Conservation (phyloP, 2,329 filamentous ascomycete genomes). For the Neofusicoccum kwambonambiense region DNA sequence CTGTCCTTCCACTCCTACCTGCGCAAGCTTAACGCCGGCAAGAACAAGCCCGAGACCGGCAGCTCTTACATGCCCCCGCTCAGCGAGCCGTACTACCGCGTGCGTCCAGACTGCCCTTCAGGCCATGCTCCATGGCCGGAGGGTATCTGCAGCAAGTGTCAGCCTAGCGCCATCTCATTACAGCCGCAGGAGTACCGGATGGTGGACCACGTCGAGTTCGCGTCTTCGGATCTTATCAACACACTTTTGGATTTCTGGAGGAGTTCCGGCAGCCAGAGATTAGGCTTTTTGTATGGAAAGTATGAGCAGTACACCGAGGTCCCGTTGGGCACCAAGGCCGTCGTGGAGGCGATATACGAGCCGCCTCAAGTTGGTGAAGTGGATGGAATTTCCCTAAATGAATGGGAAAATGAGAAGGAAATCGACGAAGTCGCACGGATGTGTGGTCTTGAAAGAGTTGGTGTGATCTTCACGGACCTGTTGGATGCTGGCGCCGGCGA, state of each 20-base stretch:
- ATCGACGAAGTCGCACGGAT: slow-evolving; percentile 76
- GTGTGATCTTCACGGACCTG: slow-evolving; percentile 93
- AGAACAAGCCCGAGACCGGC: slow-evolving; percentile 91
- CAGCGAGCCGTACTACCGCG: slow-evolving; percentile 87
- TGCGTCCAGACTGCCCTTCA: slow-evolving; percentile 83
- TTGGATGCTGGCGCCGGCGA: slow-evolving; percentile 77
- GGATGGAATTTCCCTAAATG: slow-evolving; percentile 80
- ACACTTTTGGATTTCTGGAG: slow-evolving; percentile 92
- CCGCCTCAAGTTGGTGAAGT: slow-evolving; percentile 85
- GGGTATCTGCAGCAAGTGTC: slow-evolving; percentile 97
- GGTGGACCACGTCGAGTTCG: slow-evolving; percentile 98
- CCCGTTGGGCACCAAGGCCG: slow-evolving; percentile 88
- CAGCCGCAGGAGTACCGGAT: slow-evolving; percentile 93
- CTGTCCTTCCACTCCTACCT: slow-evolving; percentile 93
- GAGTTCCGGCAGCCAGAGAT: slow-evolving; percentile 74
- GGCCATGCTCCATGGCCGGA: slow-evolving; percentile 93
- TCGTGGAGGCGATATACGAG: slow-evolving; percentile 97
- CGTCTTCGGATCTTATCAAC: slow-evolving; percentile 79
- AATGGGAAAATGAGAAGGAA: slow-evolving; percentile 82
- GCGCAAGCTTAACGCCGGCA: slow-evolving; percentile 91
- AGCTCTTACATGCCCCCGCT: slow-evolving; percentile 95
- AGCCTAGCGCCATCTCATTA: slow-evolving; percentile 92
- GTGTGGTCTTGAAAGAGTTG: slow-evolving; percentile 84
- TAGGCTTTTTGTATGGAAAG: slow-evolving; percentile 88
- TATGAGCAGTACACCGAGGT: slow-evolving; percentile 92